Evolutionary conservation across 169 alveolate genomes (phyloP).

Genomic region (Neospora caninum): DNA sequence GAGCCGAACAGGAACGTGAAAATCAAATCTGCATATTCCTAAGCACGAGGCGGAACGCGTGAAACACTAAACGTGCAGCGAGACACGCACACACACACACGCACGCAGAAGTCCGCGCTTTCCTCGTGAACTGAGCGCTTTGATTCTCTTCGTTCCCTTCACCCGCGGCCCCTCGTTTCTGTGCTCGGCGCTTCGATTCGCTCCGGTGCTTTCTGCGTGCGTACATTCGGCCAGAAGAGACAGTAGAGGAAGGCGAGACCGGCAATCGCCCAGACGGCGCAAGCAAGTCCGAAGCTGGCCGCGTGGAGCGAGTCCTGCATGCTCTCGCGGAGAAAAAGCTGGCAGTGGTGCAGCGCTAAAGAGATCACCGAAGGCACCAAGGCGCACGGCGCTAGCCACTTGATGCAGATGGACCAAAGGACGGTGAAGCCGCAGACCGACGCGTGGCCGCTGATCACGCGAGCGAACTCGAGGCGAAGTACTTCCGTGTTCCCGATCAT

Average conservation of each 20-base stretch:
- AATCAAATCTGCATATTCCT: too few species aligned
- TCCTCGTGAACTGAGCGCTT: too few species aligned
- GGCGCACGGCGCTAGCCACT: slow-evolving; percentile 14
- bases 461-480: slow-evolving; percentile 3
- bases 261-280: background rate
- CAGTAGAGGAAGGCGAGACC: background rate
- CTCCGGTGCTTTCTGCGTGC: background rate
- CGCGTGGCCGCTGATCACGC: slow-evolving; percentile 27
- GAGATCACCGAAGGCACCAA: background rate
- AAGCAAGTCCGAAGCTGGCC: background rate
- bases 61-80: too few species aligned
- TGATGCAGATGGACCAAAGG: background rate
- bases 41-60: too few species aligned
- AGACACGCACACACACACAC: too few species aligned
- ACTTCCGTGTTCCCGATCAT: background rate
- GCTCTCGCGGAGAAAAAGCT: too few species aligned
- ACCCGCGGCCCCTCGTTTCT: too few species aligned
- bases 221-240: background rate
- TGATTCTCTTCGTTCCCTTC: background rate
- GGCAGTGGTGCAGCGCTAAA: background rate
- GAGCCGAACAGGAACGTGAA: too few species aligned
- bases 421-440: background rate
- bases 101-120: too few species aligned
- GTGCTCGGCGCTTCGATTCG: too few species aligned
- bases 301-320: background rate